phyloP scores from a whole-genome alignment of 345 rosid genomes.

The Trapa bicornis region DNA sequence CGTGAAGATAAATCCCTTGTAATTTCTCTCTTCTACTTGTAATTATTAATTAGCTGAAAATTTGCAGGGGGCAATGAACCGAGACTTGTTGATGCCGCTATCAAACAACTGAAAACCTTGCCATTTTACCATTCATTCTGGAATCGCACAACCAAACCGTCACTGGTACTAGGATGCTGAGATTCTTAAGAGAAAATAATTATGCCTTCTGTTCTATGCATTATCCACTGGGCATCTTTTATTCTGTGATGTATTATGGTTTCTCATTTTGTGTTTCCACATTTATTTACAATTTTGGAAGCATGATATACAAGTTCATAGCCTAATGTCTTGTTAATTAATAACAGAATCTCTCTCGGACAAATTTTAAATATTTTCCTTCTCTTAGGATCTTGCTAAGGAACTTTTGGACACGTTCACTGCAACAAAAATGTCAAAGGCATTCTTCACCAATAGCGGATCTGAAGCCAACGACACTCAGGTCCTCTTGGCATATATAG shows the following conservation, averaged over 20 bases:
- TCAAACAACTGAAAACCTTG: conserved; percentile 53
- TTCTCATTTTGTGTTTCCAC: not conserved
- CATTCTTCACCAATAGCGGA: conserved; percentile 85
- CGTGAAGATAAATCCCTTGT: not conserved
- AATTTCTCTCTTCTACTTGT: not conserved
- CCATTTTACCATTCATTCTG: conserved; percentile 97
- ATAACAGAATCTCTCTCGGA: not conserved
- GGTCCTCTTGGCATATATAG: conserved; percentile 21
- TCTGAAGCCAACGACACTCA: conserved; percentile 98
- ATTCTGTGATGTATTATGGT: not conserved
- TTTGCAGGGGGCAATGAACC: conserved; percentile 84
- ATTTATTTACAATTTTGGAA: not conserved
- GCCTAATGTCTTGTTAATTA: not conserved
- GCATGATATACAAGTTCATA: not conserved
- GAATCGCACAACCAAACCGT: conserved; percentile 94
- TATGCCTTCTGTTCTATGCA: not conserved
- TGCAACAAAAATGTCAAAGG: conserved; percentile 76
- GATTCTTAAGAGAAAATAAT: not conserved
- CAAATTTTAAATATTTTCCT: conserved; percentile 3
- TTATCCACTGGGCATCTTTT: not conserved
- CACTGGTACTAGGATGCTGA: conserved; percentile 46
- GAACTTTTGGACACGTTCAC: conserved; percentile 75
- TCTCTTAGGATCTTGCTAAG: conserved; percentile 84
- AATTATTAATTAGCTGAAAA: not conserved
- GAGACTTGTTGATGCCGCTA: conserved; percentile 79